Percentiles rank a stretch among this genome's conserved stretches.
Conservation (phyloP, 768 basidiomycete species). For the Rhizopogon roseolus region DNA sequence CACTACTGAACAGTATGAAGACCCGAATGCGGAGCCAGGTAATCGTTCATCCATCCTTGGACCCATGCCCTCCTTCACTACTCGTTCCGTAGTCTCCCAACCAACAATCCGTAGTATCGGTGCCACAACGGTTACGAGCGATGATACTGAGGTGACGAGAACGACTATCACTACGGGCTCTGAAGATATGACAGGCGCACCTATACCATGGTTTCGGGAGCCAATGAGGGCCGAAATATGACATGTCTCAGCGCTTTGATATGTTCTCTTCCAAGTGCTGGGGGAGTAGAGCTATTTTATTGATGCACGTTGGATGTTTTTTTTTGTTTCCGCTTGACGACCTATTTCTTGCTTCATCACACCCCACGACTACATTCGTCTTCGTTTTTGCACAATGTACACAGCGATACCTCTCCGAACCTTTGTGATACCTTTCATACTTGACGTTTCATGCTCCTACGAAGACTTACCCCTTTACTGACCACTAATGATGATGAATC, state of each 20-base stretch:
- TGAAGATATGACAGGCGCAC: background rate
- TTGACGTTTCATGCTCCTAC: background rate
- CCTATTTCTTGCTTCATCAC: background rate
- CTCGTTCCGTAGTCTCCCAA: constrained; percentile 15
- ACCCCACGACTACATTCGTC: background rate
- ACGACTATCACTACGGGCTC: constrained; percentile 13
- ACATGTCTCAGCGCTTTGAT: background rate
- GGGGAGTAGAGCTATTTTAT: background rate
- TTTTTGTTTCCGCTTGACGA: background rate
- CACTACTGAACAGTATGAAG: background rate
- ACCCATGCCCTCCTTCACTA: constrained; percentile 28
- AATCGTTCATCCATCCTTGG: constrained; percentile 25
- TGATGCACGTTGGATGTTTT: background rate
- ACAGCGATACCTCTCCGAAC: constrained; percentile 1
- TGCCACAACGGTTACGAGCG: constrained; percentile 22
- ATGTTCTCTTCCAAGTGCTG: background rate
- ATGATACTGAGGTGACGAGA: constrained; percentile 23
- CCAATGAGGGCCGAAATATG: background rate
- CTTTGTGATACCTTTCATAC: constrained; percentile 7
- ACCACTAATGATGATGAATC: background rate
- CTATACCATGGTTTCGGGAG: background rate
- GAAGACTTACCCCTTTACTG: background rate
- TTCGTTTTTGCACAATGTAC: too few relatives aligned
- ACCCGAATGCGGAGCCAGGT: background rate
- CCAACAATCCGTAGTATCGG: constrained; percentile 28